Conservation (phyloP, 2,329 filamentous ascomycete genomes). For the Aureobasidium sp. region DNA sequence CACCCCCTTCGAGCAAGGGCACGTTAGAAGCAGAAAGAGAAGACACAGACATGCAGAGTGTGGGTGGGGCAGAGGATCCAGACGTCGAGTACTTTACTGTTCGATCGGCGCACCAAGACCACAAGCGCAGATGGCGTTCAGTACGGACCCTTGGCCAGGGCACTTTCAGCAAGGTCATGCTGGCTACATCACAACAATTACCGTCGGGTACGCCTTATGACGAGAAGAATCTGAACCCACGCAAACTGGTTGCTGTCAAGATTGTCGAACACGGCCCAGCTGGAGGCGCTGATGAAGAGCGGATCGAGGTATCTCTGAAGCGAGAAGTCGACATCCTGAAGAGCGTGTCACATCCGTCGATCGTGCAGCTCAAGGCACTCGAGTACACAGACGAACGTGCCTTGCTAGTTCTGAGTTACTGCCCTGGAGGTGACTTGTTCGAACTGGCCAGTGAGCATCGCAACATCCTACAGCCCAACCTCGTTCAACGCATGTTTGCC, state of each 20-base stretch:
- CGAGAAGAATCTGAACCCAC: conserved; percentile 53
- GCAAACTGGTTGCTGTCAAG: conserved; percentile 86
- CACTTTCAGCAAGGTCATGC: conserved; percentile 89
- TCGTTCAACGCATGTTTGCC: conserved; percentile 80
- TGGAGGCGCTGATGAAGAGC: conserved; percentile 85
- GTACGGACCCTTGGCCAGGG: conserved; percentile 80
- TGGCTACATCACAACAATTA: conserved; percentile 72
- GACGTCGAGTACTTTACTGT: conserved; percentile 40
- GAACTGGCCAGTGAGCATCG: conserved; percentile 74
- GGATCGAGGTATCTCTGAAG: conserved; percentile 88
- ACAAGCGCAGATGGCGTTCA: conserved; percentile 69
- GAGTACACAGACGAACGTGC: conserved; percentile 76
- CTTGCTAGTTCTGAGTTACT: conserved; percentile 82
- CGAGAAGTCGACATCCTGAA: conserved; percentile 93
- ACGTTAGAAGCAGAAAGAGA: conserved; percentile 49
- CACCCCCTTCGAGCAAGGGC: conserved; percentile 66
- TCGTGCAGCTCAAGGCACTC: conserved; percentile 89
- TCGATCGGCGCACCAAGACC: conserved; percentile 56
- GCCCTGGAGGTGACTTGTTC: conserved; percentile 89
- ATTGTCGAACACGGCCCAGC: conserved; percentile 91
- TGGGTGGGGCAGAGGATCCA: conserved; percentile 28
- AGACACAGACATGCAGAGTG: conserved; percentile 31
- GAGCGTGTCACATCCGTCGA: conserved; percentile 76
- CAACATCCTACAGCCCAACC: conserved; percentile 56
- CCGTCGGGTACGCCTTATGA: conserved; percentile 34